Conservation (phyloP, 495 filamentous ascomycete species). For the Penicillium bovifimosum region DNA sequence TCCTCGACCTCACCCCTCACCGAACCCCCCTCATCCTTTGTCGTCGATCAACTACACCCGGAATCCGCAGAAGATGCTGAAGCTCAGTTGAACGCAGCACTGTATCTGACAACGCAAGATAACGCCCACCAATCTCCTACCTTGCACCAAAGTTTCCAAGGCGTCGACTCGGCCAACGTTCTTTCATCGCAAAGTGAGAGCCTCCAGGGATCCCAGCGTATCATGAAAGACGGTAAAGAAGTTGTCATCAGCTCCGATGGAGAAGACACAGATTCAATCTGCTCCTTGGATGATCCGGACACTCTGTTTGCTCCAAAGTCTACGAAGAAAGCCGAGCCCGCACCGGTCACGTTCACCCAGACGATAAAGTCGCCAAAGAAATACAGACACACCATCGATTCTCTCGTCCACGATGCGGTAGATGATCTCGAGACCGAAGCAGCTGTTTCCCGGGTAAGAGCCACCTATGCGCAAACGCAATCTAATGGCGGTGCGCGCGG, state of each 20-base stretch:
- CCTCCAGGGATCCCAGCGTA: conserved; percentile 34
- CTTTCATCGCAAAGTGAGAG: conserved; percentile 20
- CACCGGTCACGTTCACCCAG: conserved; percentile 3
- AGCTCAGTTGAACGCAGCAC: conserved; percentile 15
- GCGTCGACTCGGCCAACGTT: conserved; percentile 7
- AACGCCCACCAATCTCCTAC: neutral
- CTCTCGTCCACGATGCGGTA: conserved; percentile 54
- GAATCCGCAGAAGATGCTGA: conserved; percentile 13
- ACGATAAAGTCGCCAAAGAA: conserved; percentile 36
- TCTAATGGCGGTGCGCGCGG: neutral
- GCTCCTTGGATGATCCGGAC: conserved; percentile 42
- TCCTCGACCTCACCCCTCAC: conserved; percentile 37
- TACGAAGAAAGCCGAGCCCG: conserved; percentile 12
- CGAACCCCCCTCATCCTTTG: conserved; percentile 28
- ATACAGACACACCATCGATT: conserved; percentile 64
- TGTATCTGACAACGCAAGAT: conserved; percentile 8
- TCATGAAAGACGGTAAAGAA: conserved; percentile 44
- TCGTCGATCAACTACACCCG: conserved; percentile 15
- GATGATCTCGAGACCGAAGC: conserved; percentile 54
- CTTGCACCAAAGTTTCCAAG: conserved; percentile 16
- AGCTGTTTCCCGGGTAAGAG: conserved; percentile 48
- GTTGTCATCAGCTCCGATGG: conserved; percentile 66
- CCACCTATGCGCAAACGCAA: conserved; percentile 30
- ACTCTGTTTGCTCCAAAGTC: conserved; percentile 29
- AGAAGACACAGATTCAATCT: conserved; percentile 56